These are phyloP conservation scores for Microsporum audouinii DNA, from an alignment of 2,329 filamentous ascomycete species.

Conservation along the genomic window DNA sequence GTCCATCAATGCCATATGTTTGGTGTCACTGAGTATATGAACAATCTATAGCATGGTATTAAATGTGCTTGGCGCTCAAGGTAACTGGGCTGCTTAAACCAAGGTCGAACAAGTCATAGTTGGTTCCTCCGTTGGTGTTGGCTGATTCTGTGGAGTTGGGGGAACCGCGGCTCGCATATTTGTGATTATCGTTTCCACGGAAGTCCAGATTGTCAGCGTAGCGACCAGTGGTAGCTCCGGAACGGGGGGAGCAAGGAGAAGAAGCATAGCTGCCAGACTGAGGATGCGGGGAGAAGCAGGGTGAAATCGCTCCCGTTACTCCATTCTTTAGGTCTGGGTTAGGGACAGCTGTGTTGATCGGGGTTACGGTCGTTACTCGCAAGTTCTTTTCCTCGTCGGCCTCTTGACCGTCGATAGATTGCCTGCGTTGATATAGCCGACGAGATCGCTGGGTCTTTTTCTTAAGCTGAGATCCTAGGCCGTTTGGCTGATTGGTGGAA, in stretches of 20 bases:
- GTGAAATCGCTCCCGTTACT: neutral
- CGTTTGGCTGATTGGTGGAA: neutral
- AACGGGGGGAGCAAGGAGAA: conserved; percentile 4
- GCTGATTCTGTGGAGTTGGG: neutral
- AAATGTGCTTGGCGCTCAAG: neutral
- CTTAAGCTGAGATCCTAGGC: conserved; percentile 6
- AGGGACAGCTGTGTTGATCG: neutral
- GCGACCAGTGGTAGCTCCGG: neutral
- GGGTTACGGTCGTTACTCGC: neutral
- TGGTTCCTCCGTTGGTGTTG: neutral
- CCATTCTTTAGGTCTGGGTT: neutral
- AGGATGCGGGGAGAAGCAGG: neutral
- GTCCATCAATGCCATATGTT: neutral
- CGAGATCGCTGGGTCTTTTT: conserved; percentile 10
- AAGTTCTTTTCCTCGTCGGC: neutral
- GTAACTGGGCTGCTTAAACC: neutral
- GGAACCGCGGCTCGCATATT: neutral
- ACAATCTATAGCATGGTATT: neutral
- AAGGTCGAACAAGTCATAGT: conserved; percentile 1
- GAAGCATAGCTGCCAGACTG: conserved; percentile 4
- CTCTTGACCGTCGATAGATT: neutral
- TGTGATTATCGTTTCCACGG: conserved; percentile 1
- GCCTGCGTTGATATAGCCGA: conserved; percentile 9
- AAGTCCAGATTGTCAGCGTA: neutral
- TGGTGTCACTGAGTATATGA: neutral